Evolutionary conservation across 1,139 yeast genomes (phyloP).

Genomic region (Yamadazyma trypodendri): DNA sequence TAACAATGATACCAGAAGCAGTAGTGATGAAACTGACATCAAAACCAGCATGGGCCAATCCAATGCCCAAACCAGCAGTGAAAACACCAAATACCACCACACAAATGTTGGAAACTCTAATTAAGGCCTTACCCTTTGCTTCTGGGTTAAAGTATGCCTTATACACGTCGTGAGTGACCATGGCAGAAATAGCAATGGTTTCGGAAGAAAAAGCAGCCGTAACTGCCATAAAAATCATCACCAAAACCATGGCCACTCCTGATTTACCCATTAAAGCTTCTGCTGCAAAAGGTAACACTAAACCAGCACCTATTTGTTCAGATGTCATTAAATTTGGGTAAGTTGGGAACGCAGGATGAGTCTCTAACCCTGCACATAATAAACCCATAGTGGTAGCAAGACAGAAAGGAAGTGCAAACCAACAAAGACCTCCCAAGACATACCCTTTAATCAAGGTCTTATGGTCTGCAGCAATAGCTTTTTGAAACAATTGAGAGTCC

Average conservation of each 20-base stretch:
- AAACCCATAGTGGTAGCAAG: slow-evolving; percentile 38
- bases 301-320: slow-evolving; percentile 21
- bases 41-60: slow-evolving; percentile 34
- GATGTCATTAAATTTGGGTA: slow-evolving; percentile 15
- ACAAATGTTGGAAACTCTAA: slow-evolving; percentile 27
- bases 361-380: slow-evolving; percentile 32
- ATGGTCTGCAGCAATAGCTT: slow-evolving; percentile 43
- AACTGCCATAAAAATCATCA: slow-evolving; percentile 39
- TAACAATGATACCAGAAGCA: slow-evolving; percentile 31
- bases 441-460: slow-evolving; percentile 34
- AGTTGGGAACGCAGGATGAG: slow-evolving; percentile 30
- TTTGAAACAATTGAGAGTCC: slow-evolving; percentile 40
- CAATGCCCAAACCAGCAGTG: slow-evolving; percentile 31
- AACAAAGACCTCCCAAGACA: slow-evolving; percentile 38
- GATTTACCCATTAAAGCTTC: slow-evolving; percentile 31
- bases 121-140: slow-evolving; percentile 33
- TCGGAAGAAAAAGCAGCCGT: slow-evolving; percentile 42
- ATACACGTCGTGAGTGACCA: slow-evolving; percentile 35
- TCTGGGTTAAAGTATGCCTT: slow-evolving; percentile 32
- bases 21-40: slow-evolving; percentile 25
- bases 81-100: slow-evolving; percentile 27
- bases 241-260: slow-evolving; percentile 35
- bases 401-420: slow-evolving; percentile 41
- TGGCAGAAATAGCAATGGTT: slow-evolving; percentile 36
- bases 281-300: slow-evolving; percentile 22